Percentiles rank a stretch among this genome's conserved stretches.
Evolutionary conservation across 345 rosid species (phyloP).

Genomic region (Moricandia arvensis): DNA sequence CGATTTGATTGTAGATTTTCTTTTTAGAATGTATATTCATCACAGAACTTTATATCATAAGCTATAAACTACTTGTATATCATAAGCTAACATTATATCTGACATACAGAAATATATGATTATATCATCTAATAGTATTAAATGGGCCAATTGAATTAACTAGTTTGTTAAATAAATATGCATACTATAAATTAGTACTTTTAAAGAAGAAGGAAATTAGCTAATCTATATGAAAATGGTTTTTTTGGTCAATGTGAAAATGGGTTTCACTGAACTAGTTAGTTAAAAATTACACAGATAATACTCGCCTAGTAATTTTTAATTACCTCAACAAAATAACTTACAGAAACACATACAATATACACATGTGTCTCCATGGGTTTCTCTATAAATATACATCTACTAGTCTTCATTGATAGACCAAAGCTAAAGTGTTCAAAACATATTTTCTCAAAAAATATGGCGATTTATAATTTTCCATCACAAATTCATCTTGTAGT

Average conservation of each 20-base stretch:
- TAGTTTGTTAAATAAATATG: background rate
- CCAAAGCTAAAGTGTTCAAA: constrained; percentile 5
- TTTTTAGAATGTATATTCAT: background rate
- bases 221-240: background rate
- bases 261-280: background rate
- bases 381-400: constrained; percentile 22
- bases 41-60: background rate
- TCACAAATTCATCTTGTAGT: constrained; percentile 10
- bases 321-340: background rate
- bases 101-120: background rate
- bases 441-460: background rate
- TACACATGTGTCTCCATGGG: constrained; percentile 7
- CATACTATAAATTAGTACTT: background rate
- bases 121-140: background rate
- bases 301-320: constrained; percentile 1
- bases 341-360: background rate
- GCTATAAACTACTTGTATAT: background rate
- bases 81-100: background rate
- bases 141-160: background rate
- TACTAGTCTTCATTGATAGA: background rate
- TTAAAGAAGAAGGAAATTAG: background rate
- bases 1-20: background rate
- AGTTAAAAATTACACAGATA: background rate
- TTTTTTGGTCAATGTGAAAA: background rate
- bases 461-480: constrained; percentile 20